These are phyloP conservation scores for Zygosaccharomyces gambellarensis DNA, from an alignment of 805 yeast species.

Conservation along the genomic window DNA sequence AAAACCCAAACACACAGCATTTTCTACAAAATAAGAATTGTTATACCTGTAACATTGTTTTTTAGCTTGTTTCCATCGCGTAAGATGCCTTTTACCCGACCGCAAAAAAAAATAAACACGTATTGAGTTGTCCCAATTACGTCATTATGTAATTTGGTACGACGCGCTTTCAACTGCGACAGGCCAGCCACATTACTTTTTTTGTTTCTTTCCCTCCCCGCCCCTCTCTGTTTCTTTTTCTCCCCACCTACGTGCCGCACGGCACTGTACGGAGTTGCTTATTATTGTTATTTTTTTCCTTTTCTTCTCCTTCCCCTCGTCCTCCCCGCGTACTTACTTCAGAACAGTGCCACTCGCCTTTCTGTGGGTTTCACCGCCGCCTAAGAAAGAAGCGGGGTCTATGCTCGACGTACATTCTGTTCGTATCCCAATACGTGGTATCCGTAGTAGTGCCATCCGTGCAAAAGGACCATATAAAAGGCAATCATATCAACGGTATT, in stretches of 20 bases:
- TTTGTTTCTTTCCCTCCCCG: neutral
- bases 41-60: neutral
- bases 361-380: neutral
- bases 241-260: slow-evolving; percentile 1
- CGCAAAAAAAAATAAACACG: neutral
- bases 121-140: neutral
- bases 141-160: neutral
- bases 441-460: neutral
- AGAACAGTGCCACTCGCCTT: neutral
- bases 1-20: too few species aligned
- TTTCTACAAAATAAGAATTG: neutral
- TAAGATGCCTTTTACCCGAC: neutral
- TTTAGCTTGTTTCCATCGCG: neutral
- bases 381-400: neutral
- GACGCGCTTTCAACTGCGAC: neutral
- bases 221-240: neutral
- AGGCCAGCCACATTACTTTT: neutral
- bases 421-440: neutral
- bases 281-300: neutral
- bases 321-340: neutral
- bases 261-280: neutral
- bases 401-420: neutral
- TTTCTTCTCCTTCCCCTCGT: neutral
- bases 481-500: neutral
- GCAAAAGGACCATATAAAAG: slow-evolving; percentile 1